Evolutionary conservation across 2,329 filamentous ascomycete species (phyloP).

Genomic region (Clonostachys solani): DNA sequence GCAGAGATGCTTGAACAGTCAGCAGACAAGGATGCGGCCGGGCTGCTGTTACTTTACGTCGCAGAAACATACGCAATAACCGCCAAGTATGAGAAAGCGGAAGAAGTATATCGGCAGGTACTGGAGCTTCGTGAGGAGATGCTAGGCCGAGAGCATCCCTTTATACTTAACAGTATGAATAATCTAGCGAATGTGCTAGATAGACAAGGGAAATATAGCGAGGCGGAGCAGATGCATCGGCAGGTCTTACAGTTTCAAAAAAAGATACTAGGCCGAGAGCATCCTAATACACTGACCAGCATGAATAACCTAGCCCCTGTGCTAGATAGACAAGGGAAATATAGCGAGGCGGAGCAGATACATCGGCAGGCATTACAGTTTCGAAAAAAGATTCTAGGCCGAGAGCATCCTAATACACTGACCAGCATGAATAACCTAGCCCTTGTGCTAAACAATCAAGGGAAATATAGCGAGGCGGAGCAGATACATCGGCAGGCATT

Average conservation of each 20-base stretch:
- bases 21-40: not conserved
- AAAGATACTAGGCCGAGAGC: conserved; percentile 2
- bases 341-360: conserved; percentile 1
- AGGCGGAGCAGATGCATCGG: conserved; percentile 1
- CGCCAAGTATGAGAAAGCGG: conserved; percentile 8
- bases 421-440: not conserved
- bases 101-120: conserved; percentile 5
- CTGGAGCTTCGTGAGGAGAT: conserved; percentile 6
- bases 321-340: not conserved
- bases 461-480: conserved; percentile 9
- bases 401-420: not conserved
- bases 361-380: not conserved
- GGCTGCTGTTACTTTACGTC: no score
- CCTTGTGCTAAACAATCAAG: not conserved
- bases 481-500: conserved; percentile 6
- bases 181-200: conserved; percentile 2
- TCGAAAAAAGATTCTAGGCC: not conserved
- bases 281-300: conserved; percentile 1
- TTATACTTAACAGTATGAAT: conserved; percentile 3
- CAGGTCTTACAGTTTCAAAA: conserved; percentile 3
- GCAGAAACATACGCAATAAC: no score
- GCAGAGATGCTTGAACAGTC: conserved; percentile 1
- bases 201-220: conserved; percentile 1
- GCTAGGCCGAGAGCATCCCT: not conserved
- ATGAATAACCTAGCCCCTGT: conserved; percentile 4